Percentiles rank a stretch among this genome's conserved stretches.
These are phyloP conservation scores for Primulina huaijiensis DNA, from an alignment of 257 asterid species.

Conservation along the genomic window DNA sequence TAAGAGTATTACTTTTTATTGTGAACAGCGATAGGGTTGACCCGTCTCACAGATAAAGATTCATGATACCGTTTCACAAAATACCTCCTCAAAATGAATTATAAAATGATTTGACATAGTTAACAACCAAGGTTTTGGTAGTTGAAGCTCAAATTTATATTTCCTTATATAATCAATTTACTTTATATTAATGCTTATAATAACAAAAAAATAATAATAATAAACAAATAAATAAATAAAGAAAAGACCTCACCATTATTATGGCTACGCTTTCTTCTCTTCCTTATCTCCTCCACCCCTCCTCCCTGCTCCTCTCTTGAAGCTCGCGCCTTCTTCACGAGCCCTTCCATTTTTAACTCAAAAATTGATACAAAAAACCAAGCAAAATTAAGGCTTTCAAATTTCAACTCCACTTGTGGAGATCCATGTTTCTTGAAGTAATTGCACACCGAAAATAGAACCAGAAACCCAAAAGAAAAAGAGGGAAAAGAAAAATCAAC, in stretches of 20 bases:
- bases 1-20: no score
- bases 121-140: no score
- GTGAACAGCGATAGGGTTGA: no score
- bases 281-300: constrained; percentile 42
- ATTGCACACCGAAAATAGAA: constrained; percentile 26
- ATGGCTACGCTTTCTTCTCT: constrained; percentile 30
- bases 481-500: not conserved
- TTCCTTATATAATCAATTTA: no score
- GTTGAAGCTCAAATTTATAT: no score
- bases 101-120: no score
- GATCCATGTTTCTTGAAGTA: constrained; percentile 44
- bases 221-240: not conserved
- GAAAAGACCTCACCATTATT: constrained; percentile 6
- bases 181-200: no score
- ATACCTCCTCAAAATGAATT: no score
- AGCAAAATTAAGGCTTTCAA: constrained; percentile 25
- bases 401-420: constrained; percentile 43
- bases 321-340: constrained; percentile 43
- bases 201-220: no score
- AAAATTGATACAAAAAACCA: constrained; percentile 9
- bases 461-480: not conserved
- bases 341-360: constrained; percentile 30
- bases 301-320: constrained; percentile 60
- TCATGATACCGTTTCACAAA: no score
- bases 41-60: no score